Evolutionary conservation across 139 green algal genomes (phyloP).

Genomic region (Tetradesmus obliquus): DNA sequence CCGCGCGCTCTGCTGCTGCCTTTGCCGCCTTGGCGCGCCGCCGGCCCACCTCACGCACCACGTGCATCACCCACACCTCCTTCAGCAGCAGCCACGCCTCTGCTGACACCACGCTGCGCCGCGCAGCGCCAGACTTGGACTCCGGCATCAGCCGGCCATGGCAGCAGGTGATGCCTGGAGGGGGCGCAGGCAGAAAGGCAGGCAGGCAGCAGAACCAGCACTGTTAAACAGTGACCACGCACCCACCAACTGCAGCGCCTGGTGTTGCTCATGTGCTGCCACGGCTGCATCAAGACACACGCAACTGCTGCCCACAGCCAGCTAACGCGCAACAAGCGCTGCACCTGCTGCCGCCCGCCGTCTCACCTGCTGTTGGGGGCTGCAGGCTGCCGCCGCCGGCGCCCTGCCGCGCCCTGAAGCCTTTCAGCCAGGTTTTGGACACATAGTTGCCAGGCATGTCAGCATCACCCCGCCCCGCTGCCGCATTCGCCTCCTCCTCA

Average conservation of each 20-base stretch:
- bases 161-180: slow-evolving; percentile 64
- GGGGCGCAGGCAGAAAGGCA: slow-evolving; percentile 51
- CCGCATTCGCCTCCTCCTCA: neutral
- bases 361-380: slow-evolving; percentile 29
- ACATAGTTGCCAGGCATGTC: slow-evolving; percentile 38
- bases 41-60: slow-evolving; percentile 29
- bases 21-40: slow-evolving; percentile 16
- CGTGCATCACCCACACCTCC: slow-evolving; percentile 54
- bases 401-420: slow-evolving; percentile 38
- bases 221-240: neutral
- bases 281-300: slow-evolving; percentile 28
- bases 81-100: slow-evolving; percentile 62
- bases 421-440: slow-evolving; percentile 58
- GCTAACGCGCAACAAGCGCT: too few relatives aligned
- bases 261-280: slow-evolving; percentile 3
- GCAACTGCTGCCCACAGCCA: neutral
- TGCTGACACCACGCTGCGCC: slow-evolving; percentile 54
- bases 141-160: slow-evolving; percentile 70
- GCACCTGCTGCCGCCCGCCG: too few relatives aligned
- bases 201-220: slow-evolving; percentile 8
- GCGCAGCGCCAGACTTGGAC: slow-evolving; percentile 19
- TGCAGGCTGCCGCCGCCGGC: slow-evolving; percentile 8
- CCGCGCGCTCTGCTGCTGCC: slow-evolving; percentile 10
- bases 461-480: neutral
- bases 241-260: neutral